Conservation (phyloP, 768 basidiomycete species). For the Amanita molliuscula region DNA sequence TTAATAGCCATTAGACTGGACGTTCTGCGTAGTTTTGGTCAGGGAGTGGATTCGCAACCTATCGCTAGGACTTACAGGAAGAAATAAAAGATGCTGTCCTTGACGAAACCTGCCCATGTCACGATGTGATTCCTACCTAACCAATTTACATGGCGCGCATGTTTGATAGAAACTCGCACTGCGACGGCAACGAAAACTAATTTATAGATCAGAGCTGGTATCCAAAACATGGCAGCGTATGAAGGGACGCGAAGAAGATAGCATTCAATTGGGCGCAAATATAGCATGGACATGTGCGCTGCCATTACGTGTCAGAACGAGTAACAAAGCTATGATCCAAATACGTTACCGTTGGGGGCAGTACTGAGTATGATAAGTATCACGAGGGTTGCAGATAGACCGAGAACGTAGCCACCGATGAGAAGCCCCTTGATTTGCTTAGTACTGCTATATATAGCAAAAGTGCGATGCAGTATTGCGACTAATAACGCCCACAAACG, state of each 20-base stretch:
- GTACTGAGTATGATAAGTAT: conserved; percentile 8
- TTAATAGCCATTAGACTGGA: conserved; percentile 12
- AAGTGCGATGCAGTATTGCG: conserved; percentile 17
- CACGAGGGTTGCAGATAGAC: conserved; percentile 11
- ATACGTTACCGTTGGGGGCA: conserved; percentile 10
- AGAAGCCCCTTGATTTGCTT: conserved; percentile 8
- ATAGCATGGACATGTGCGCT: background rate
- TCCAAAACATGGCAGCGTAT: conserved; percentile 15
- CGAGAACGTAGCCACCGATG: conserved; percentile 9
- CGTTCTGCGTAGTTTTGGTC: conserved; percentile 9
- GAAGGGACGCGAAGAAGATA: conserved; percentile 4
- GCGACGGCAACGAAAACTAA: conserved; percentile 13
- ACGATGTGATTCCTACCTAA: conserved; percentile 4
- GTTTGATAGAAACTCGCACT: conserved; percentile 11
- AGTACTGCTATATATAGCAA: conserved; percentile 13
- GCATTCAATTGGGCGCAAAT: background rate
- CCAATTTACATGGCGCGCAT: conserved; percentile 5
- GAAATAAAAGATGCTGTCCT: conserved; percentile 18
- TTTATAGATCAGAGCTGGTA: conserved; percentile 16
- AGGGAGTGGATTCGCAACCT: background rate
- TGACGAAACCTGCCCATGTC: conserved; percentile 14
- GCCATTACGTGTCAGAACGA: background rate
- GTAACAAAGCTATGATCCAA: background rate
- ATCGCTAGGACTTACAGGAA: conserved; percentile 13
- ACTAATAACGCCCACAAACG: conserved; percentile 8